phyloP scores from a whole-genome alignment of 805 yeast species.

The Myxozyma vanderwaltii region DNA sequence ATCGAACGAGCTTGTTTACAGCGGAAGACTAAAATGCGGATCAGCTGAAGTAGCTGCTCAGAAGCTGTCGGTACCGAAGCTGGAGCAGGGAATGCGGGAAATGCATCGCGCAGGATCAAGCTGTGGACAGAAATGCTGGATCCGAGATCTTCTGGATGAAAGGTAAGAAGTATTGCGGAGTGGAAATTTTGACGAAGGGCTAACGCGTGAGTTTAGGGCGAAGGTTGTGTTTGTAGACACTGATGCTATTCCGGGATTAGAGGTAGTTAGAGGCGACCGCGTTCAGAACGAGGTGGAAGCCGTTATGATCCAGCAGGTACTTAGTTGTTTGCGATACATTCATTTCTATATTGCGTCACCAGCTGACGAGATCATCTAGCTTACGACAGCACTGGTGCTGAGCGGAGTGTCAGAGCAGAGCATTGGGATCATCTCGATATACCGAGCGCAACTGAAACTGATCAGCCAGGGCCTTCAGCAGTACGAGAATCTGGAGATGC shows the following conservation, averaged over 20 bases:
- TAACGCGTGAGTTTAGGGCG: slow-evolving; percentile 13
- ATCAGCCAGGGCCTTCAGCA: slow-evolving; percentile 43
- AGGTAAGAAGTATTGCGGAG: too few relatives aligned
- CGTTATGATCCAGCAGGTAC: slow-evolving; percentile 53
- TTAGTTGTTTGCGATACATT: not conserved
- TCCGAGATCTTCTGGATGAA: slow-evolving; percentile 56
- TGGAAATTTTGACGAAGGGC: too few relatives aligned
- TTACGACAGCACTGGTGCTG: slow-evolving; percentile 57
- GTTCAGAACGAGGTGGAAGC: slow-evolving; percentile 77
- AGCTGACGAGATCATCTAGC: slow-evolving; percentile 23
- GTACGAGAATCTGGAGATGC: slow-evolving; percentile 60
- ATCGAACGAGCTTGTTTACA: slow-evolving; percentile 77
- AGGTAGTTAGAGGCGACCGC: slow-evolving; percentile 61
- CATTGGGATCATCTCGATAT: slow-evolving; percentile 88
- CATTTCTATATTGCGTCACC: not conserved
- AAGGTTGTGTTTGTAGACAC: slow-evolving; percentile 80
- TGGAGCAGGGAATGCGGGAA: slow-evolving; percentile 23
- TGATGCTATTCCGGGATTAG: slow-evolving; percentile 64
- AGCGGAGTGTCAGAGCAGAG: slow-evolving; percentile 62
- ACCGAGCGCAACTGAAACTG: slow-evolving; percentile 74
- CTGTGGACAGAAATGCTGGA: slow-evolving; percentile 50
- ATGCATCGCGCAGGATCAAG: not conserved
- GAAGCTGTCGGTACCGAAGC: slow-evolving; percentile 52
- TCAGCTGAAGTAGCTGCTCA: slow-evolving; percentile 62
- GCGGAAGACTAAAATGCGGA: slow-evolving; percentile 78